phyloP scores from a whole-genome alignment of 257 asterid genomes.

The Sherardia arvensis region DNA sequence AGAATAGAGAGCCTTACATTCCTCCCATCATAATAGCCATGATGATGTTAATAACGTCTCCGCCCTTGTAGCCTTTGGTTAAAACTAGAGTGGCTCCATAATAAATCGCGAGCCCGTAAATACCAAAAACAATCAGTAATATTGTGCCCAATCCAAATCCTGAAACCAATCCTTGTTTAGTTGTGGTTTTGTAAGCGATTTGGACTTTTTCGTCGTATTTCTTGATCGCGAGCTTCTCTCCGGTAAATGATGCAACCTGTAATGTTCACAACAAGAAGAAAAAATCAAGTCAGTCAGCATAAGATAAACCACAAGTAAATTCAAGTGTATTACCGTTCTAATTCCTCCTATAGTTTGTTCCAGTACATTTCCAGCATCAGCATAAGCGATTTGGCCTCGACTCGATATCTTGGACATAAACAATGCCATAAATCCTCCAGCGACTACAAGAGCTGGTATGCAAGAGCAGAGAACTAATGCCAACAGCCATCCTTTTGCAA shows the following conservation, averaged over 20 bases:
- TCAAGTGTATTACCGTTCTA: constrained; percentile 43
- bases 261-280: background rate
- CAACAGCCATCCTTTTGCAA: constrained; percentile 50
- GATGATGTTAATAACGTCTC: constrained; percentile 40
- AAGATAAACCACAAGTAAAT: background rate
- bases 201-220: constrained; percentile 40
- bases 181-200: constrained; percentile 29
- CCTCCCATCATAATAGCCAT: constrained; percentile 56
- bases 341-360: constrained; percentile 75
- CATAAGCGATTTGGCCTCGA: constrained; percentile 54
- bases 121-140: constrained; percentile 23
- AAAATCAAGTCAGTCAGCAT: background rate
- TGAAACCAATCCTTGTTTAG: constrained; percentile 45
- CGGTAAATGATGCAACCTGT: constrained; percentile 65
- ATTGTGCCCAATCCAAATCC: constrained; percentile 50
- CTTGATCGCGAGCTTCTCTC: constrained; percentile 41
- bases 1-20: constrained; percentile 29
- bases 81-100: constrained; percentile 49
- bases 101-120: constrained; percentile 55
- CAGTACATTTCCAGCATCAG: constrained; percentile 61
- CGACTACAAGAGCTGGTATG: constrained; percentile 31
- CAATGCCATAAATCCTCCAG: constrained; percentile 36
- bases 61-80: constrained; percentile 40
- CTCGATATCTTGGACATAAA: constrained; percentile 43
- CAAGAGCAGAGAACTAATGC: constrained; percentile 37